A percentile compares a stretch with the other conserved stretches of the same genome.
Conservation (phyloP, 371 early-diverging fungal species). For the Capillidium rhysosporum region DNA sequence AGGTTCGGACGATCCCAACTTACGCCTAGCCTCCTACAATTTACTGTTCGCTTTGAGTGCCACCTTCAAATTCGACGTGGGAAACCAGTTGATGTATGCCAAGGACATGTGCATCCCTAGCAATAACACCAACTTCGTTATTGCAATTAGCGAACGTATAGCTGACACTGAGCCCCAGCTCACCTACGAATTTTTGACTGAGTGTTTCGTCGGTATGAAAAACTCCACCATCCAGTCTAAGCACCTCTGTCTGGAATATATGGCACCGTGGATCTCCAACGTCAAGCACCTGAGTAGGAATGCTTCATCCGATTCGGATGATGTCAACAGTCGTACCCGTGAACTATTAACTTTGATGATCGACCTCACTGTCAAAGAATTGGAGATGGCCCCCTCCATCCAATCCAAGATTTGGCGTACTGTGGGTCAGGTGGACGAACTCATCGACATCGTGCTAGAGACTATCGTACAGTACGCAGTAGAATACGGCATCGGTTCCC, state of each 20-base stretch:
- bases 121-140: slow-evolving; percentile 65
- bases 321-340: slow-evolving; percentile 29
- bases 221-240: slow-evolving; percentile 51
- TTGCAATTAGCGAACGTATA: slow-evolving; percentile 56
- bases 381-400: slow-evolving; percentile 63
- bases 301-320: slow-evolving; percentile 8
- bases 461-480: slow-evolving; percentile 56
- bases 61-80: slow-evolving; percentile 71
- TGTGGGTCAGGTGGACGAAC: slow-evolving; percentile 55
- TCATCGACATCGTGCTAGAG: slow-evolving; percentile 63
- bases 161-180: slow-evolving; percentile 54
- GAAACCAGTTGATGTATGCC: slow-evolving; percentile 57
- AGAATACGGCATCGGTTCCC: slow-evolving; percentile 58
- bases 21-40: slow-evolving; percentile 73
- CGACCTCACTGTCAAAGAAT: slow-evolving; percentile 66
- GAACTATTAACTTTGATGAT: slow-evolving; percentile 58
- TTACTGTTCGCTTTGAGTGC: slow-evolving; percentile 58
- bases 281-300: slow-evolving; percentile 39
- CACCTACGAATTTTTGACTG: slow-evolving; percentile 73
- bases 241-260: slow-evolving; percentile 69
- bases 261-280: slow-evolving; percentile 76
- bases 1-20: slow-evolving; percentile 56
- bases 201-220: slow-evolving; percentile 69
- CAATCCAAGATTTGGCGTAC: slow-evolving; percentile 73
- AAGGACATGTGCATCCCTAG: slow-evolving; percentile 78